Evolutionary conservation across 2,329 filamentous ascomycete species (phyloP), one percentile per base, ranked within the genome.

Genomic region (Fusarium compactum): DNA sequence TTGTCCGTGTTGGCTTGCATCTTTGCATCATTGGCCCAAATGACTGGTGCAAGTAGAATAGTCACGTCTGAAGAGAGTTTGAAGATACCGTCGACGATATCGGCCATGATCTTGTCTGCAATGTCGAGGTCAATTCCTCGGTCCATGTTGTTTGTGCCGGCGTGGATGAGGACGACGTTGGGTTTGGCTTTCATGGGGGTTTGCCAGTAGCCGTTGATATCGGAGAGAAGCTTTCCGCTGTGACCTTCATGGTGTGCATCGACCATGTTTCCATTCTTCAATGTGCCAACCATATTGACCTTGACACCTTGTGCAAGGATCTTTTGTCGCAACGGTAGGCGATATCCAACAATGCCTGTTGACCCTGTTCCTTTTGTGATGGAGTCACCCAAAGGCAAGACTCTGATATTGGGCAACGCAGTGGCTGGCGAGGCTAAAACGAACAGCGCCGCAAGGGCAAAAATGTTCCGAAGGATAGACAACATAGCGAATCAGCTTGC

Each of bases 111-210:
- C 1, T 27, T 34, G 5, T 27, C 44, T 3, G 47, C 51, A 1
- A 68, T 50, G 1, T 70, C 43, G 22, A 66, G 62, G 8, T 70
- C 63, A 2, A 38, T 46, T 8, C 44, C 51, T 22, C 40, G 22
- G 9, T 71, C 63, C 68, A 71, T 71, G 10, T 71, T 71, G 12
- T 71, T 71, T 2, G 68, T 71, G 6, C 68, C 68, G 9, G 63
- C 68, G 14, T 71, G 68, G 2, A 71, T 59, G 5, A 71, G 68
- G 11, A 71, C 67, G 20, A 71, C 51, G 0, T 71, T 68, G 2
- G 68, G 68, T 2, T 68, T 59, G 20, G 68, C 58, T 14, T 51
- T 25, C 15, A 71, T 71, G 2, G 68, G 69, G 1, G 46, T 46
- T 6, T 68, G 58, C 67, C 67, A 65, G 34, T 68, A 71, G 1